A percentile compares a stretch with the other conserved stretches of the same genome.
These are phyloP conservation scores for Kwoniella botswanensis DNA, from an alignment of 768 basidiomycete species.

Conservation along the genomic window DNA sequence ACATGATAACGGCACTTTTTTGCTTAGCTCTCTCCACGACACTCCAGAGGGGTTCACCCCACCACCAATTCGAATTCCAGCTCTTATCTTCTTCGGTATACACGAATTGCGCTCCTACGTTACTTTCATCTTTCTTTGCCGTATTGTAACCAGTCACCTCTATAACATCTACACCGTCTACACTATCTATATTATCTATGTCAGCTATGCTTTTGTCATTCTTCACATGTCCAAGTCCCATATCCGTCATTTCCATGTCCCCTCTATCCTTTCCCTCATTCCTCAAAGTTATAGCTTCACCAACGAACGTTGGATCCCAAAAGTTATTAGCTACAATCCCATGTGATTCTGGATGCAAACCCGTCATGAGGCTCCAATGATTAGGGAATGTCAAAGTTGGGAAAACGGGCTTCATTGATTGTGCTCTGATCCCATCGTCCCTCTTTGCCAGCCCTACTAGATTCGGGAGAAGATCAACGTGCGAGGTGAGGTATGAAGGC, in stretches of 20 bases:
- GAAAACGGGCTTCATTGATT: conserved; percentile 84
- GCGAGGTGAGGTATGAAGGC: conserved; percentile 31
- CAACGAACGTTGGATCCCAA: conserved; percentile 70
- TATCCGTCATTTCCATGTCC: neutral
- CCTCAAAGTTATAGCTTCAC: neutral
- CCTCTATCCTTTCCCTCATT: neutral
- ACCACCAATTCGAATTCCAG: conserved; percentile 80
- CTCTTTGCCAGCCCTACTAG: conserved; percentile 14
- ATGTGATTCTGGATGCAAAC: conserved; percentile 84
- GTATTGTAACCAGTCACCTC: too few species aligned
- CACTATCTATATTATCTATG: conserved; percentile 66
- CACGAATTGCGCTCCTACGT: conserved; percentile 17
- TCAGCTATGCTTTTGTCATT: conserved; percentile 30
- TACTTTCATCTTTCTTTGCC: conserved; percentile 2
- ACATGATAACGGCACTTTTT: conserved; percentile 87
- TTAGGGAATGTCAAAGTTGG: conserved; percentile 94
- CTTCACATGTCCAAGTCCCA: neutral
- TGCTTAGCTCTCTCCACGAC: conserved; percentile 76
- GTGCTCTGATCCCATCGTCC: conserved; percentile 73
- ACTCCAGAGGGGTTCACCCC: conserved; percentile 95
- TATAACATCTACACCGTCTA: too few species aligned
- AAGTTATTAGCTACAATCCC: conserved; percentile 92
- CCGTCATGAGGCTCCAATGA: conserved; percentile 91
- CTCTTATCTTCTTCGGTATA: conserved; percentile 67
- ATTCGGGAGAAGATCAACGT: conserved; percentile 26